Percentiles rank a stretch among this genome's conserved stretches.
phyloP scores from a whole-genome alignment of 805 yeast genomes.

The Yarrowia phangngaensis region DNA sequence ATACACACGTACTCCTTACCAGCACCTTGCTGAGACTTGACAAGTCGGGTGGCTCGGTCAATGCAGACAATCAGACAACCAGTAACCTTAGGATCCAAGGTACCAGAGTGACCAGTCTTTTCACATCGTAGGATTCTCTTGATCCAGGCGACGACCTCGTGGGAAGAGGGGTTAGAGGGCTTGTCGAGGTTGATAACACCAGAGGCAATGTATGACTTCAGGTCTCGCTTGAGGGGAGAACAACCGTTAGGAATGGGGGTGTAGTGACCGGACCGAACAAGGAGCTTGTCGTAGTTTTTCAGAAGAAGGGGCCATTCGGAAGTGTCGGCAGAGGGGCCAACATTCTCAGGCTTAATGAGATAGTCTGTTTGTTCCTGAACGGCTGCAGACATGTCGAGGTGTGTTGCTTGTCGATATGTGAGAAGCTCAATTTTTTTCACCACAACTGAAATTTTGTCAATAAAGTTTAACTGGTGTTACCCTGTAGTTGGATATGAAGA shows the following conservation, averaged over 20 bases:
- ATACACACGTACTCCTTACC: slow-evolving; percentile 99
- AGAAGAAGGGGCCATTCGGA: slow-evolving; percentile 93
- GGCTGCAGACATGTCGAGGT: slow-evolving; percentile 42
- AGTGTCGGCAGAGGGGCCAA: slow-evolving; percentile 72
- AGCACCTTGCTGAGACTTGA: slow-evolving; percentile 98
- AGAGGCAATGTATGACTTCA: slow-evolving; percentile 81
- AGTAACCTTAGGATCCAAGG: slow-evolving; percentile 97
- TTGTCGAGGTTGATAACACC: slow-evolving; percentile 98
- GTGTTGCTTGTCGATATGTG: slow-evolving; percentile 25
- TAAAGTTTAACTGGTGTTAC: not conserved
- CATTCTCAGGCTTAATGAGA: slow-evolving; percentile 83
- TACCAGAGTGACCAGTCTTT: slow-evolving; percentile 98
- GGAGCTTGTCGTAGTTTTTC: slow-evolving; percentile 87
- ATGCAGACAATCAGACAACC: slow-evolving; percentile 98
- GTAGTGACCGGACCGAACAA: slow-evolving; percentile 94
- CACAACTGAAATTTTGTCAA: slow-evolving; percentile 22
- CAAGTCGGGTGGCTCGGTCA: slow-evolving; percentile 96
- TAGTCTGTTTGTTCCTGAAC: slow-evolving; percentile 46
- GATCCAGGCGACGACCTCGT: slow-evolving; percentile 99
- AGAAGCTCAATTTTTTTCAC: slow-evolving; percentile 25
- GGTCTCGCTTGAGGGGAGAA: slow-evolving; percentile 90
- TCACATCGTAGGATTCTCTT: slow-evolving; percentile 92
- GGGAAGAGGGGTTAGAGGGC: slow-evolving; percentile 97
- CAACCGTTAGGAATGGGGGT: slow-evolving; percentile 96
- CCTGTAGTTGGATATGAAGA: too few species aligned